These are phyloP conservation scores for Glomus cerebriforme DNA, from an alignment of 192 early-diverging fungal genomes.

Conservation along the genomic window DNA sequence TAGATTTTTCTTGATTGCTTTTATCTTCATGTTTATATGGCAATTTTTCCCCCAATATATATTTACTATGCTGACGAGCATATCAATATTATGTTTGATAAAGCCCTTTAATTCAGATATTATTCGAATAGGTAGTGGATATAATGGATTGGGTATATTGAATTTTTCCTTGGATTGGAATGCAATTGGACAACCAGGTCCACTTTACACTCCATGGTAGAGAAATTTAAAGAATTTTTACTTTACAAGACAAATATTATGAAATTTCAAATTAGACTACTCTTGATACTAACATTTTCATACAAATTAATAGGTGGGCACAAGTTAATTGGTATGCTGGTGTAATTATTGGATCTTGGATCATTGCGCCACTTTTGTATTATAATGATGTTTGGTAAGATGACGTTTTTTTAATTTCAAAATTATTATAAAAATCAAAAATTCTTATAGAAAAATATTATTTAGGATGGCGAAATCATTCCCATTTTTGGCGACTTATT, in stretches of 20 bases:
- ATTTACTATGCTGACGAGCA: conserved; percentile 37
- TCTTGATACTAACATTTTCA: neutral
- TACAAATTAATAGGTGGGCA: conserved; percentile 45
- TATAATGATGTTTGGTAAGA: conserved; percentile 63
- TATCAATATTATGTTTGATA: conserved; percentile 43
- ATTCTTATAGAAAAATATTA: neutral
- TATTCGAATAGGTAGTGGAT: conserved; percentile 45
- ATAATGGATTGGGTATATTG: conserved; percentile 69
- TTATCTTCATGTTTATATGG: conserved; percentile 49
- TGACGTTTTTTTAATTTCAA: neutral
- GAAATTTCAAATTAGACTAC: neutral
- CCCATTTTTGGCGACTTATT: conserved; percentile 25
- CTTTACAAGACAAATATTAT: neutral
- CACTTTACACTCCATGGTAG: conserved; percentile 70
- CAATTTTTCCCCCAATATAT: conserved; percentile 50
- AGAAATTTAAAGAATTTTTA: neutral
- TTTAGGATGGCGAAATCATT: conserved; percentile 16
- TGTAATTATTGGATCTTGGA: conserved; percentile 54
- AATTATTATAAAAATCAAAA: neutral
- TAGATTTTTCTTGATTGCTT: conserved; percentile 49
- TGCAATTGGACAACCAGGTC: conserved; percentile 47
- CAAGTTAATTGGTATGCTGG: conserved; percentile 64
- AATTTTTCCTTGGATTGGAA: conserved; percentile 79
- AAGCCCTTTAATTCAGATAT: conserved; percentile 36
- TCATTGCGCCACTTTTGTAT: conserved; percentile 67